Base-by-base conservation (phyloP, 2,329 filamentous ascomycete genomes). In the Neophaeococcomyces aloes region DNA sequence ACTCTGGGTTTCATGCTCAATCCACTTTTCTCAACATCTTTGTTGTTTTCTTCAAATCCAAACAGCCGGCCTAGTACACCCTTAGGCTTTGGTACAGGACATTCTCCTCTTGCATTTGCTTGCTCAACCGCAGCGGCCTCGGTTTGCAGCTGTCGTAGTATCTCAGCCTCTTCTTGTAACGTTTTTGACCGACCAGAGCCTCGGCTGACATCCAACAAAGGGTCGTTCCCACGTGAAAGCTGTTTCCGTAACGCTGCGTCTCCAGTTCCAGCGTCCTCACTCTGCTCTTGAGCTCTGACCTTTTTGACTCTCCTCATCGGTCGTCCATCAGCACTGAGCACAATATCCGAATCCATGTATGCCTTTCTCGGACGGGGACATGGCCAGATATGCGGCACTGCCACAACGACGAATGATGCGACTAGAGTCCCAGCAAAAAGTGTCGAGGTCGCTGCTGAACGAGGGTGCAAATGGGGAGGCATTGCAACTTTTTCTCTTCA, bases 401-500 rank as follows among this genome's bases (percentile, higher is more conserved):
- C 86, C 42, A 98, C 91, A 49, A 98, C 88, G 51, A 94, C 75
- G 64, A 98, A 94, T 55, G 84, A 91, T 25, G 87, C 80, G 50
- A 85, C 74, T 43, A 96, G 76, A 1, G 89, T 96, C n/a, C 83
- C 86, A 39, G 86, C 87, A 69, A 98, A 98, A 48, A 98, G 81
- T 35, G 87, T 91, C 45, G 84, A 88, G 56, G 91, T 98, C 69
- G 86, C 85, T 57, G 86, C 81, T 54, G 89, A 96, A 64, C 88
- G 81, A 27, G 91, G 91, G 64, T 98, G 91, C 32, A 98, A 79
- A 66, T 89, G 70, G 31, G 78, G 84, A 66, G 56, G 52, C 53
- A 55, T 56, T 10, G 25, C n/a, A n/a, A n/a, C n/a, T 49, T 27
- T 27, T 27, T 27, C 23, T 10, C 23, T 10, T 27, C 23, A 10